Percentiles rank a stretch among this genome's conserved stretches.
Conservation (phyloP, 768 basidiomycete species). For the Multifurca ochricompacta region DNA sequence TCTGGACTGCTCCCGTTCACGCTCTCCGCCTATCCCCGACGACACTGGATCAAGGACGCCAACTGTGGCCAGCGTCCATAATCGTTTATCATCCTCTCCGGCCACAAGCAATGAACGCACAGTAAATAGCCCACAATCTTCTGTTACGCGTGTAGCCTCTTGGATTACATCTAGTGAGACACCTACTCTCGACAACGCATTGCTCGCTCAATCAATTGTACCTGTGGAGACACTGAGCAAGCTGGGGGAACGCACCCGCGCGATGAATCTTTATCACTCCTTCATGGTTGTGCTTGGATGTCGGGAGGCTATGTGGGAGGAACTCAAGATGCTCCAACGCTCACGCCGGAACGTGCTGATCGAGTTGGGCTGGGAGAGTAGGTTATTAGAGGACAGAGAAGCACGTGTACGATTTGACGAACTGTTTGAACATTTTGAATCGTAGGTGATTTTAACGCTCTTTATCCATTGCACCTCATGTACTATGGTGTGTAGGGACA, state of each 20-base stretch:
- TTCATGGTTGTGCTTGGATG: slow-evolving; percentile 56
- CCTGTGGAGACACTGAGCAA: slow-evolving; percentile 27
- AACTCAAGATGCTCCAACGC: slow-evolving; percentile 52
- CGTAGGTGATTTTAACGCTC: slow-evolving; percentile 10
- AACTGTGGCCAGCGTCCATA: background rate
- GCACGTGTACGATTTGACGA: slow-evolving; percentile 16
- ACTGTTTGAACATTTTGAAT: slow-evolving; percentile 15
- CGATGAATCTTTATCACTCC: slow-evolving; percentile 64
- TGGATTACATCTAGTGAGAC: slow-evolving; percentile 17
- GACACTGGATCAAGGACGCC: slow-evolving; percentile 8
- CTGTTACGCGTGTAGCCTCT: slow-evolving; percentile 8
- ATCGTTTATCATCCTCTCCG: background rate
- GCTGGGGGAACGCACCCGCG: slow-evolving; percentile 52
- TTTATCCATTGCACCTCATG: slow-evolving; percentile 1
- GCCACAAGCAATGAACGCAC: background rate
- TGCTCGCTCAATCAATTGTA: slow-evolving; percentile 16
- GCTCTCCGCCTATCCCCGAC: background rate
- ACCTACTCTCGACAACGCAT: slow-evolving; percentile 15
- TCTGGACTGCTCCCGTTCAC: slow-evolving; percentile 1
- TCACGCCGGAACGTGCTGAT: slow-evolving; percentile 46
- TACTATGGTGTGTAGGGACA: slow-evolving; percentile 39
- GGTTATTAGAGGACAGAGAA: slow-evolving; percentile 12
- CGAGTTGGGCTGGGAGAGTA: slow-evolving; percentile 61
- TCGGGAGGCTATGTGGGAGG: slow-evolving; percentile 74
- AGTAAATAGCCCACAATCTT: background rate